Base-by-base conservation (phyloP, 2,329 filamentous ascomycete genomes). In the Sporothrix euskadiensis region DNA sequence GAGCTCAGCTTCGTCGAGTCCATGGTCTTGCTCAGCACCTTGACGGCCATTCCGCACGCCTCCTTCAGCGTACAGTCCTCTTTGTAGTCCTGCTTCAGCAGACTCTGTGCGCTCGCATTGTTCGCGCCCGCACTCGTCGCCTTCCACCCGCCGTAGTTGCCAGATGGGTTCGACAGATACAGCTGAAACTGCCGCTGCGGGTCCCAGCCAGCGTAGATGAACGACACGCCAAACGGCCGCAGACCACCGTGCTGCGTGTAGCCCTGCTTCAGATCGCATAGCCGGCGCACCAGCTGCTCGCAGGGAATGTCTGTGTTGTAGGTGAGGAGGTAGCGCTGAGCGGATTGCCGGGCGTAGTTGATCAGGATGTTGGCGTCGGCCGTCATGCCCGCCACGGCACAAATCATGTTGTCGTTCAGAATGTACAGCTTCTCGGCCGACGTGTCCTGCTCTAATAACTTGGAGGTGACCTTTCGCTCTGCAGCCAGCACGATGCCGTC, bases 251-350 rank as follows among this genome's bases (percentile, higher is more conserved):
- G 96, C 83, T 99, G 96, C 77, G 96, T 99, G 86, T 99, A 99
- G 75, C 96, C 95, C 85, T 99, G 96, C 88, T 99, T 99, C 78
- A 98, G 86, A 86, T 99, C 96, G 85, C 97, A 99, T 80, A 99
- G 88, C 79, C 94, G 90, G 79, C 96, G 94, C 75, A 99, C 96
- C 74, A 99, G 93, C 84, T 99, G 96, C 84, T 99, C 96, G 86
- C 96, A 99, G 74, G 96, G 96, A 77, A 99, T 99, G 82, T 99
- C 96, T 91, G 98, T 94, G 87, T 98, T 97, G 88, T 99, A 99
- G 80, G 95, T 99, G 78, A 97, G 90, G 82, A 99, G 95, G 85
- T 99, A 98, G 81, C 92, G 90, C 86, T 99, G 96, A 79, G 96
- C 96, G 80, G 93, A 92, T 89, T 97, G 94, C 79, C 96, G 94